Evolutionary conservation across 73 alveolate genomes (phyloP), one percentile per base, ranked within the genome.

Genomic region (Paramecium biaurelia): DNA sequence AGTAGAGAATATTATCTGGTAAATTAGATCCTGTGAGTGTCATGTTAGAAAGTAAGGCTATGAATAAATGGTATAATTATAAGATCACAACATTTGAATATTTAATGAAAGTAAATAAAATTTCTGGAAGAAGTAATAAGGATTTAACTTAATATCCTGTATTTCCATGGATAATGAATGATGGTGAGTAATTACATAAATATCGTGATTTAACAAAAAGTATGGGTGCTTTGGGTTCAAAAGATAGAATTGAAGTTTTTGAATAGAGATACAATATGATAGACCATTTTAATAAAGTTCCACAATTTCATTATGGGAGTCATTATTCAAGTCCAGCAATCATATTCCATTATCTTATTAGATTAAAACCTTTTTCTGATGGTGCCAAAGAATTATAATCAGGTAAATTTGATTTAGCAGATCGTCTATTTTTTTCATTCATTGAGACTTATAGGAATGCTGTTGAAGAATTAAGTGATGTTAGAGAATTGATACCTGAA

Each of bases 301-400:
- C 93, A 11, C 72, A 85, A 43, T 98, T 94, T 94, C 99, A 97
- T 89, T 96, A 96, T 92, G 99, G 99, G 0, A 92, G 98, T 45
- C 99, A 98, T 92, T 98, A 98, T 89, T 96, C 99, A n/a, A 96
- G 96, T 96, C 99, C 99, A 21, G 99, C 97, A 37, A 96, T 97
- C 38, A 99, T 98, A 35, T 94, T 98, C 21, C 96, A 97, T 88
- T 98, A 93, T 88, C 88, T 98, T 76, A 92, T 94, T 63, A 94
- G 99, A 76, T 70, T 98, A 47, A 95, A 93, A 70, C 99, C 99
- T 4, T 98, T 70, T 89, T 85, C 99, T 21, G 98, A 98, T 93
- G 98, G 98, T 15, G 95, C 96, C 1, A 97, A 96, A 38, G 97
- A 96, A 70, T 92, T 98, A 45, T 97, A 98, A 72, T 99, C 98